Conservation (phyloP, 2,329 filamentous ascomycete genomes). For the Botrytis galanthina region DNA sequence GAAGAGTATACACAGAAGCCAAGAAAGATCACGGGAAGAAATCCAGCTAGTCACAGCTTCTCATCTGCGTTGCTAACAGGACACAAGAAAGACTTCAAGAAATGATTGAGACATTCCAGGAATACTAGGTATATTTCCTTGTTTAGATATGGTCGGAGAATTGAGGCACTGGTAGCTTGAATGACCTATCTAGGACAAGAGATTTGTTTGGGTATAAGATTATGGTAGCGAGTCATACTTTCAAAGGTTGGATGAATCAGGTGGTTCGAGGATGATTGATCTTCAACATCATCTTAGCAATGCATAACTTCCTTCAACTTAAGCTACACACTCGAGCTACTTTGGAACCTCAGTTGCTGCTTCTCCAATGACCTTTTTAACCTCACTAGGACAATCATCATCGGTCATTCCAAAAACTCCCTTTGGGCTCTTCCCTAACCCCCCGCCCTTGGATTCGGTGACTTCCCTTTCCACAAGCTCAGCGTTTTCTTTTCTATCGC, state of each 20-base stretch:
- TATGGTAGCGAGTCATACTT: neutral
- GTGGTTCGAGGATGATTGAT: neutral
- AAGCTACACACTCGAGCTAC: neutral
- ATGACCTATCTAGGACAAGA: neutral
- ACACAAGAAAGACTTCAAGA: neutral
- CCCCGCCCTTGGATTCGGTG: conserved; percentile 36
- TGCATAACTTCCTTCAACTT: neutral
- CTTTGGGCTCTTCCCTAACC: conserved; percentile 35
- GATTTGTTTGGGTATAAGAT: neutral
- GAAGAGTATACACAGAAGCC: no score
- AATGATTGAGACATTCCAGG: neutral
- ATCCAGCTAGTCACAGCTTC: no score
- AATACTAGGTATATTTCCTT: neutral
- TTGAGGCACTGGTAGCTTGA: neutral
- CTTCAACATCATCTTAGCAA: neutral
- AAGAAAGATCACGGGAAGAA: neutral
- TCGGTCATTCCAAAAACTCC: conserved; percentile 26
- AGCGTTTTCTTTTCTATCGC: conserved; percentile 28
- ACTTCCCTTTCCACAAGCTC: conserved; percentile 36
- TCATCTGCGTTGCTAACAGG: neutral
- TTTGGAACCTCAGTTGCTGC: conserved; percentile 26
- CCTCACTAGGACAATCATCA: conserved; percentile 1
- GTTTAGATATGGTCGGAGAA: neutral
- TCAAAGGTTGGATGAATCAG: neutral
- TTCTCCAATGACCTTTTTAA: conserved; percentile 22